Evolutionary conservation across 371 early-diverging fungal genomes (phyloP), one percentile per base, ranked within the genome.

Genomic region (Nematocida sp.): DNA sequence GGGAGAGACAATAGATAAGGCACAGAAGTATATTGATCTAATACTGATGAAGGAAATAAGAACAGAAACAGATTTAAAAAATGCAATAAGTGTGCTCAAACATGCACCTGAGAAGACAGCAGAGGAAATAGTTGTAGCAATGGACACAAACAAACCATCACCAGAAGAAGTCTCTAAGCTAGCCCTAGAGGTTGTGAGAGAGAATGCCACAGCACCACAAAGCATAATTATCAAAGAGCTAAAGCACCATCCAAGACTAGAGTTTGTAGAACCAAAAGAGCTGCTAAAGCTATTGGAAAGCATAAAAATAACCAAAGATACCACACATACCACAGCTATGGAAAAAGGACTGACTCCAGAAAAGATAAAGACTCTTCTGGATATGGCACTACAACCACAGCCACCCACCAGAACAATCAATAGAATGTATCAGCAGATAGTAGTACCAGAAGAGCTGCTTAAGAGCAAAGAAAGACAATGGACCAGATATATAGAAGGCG

Each of bases 401-500:
- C 74, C 74, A 7, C 61, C 74, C 21, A 70, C 74, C 13, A 0
- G 74, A 48, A 43, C 51, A 35, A 70, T 70, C 27, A 70, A 70
- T 38, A 58, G 34, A 60, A 60, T 27, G 25, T 70, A 47, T 49
- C 46, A 58, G 21, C 11, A 61, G 19, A 0, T 35, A n/a, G 38
- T 49, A 43, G 38, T 57, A 15, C 27, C 43, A 23, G 61, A 70
- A 21, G 61, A 70, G 15, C 19, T 43, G 41, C 19, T 29, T 17
- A 57, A 4, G 5, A 55, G 57, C 27, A 58, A 55, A 43, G 51
- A 70, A 40, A 60, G 58, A 52, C 58, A 70, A 46, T 70, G 74
- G 74, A 45, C 58, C 7, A 29, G 74, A 35, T 70, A 60, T 29
- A 34, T 57, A n/a, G 75, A 81, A 51, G 85, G 85, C 15, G 80